Base-by-base conservation (phyloP, 1,284 basidiomycete genomes). In the Paramarasmius palmivorus region DNA sequence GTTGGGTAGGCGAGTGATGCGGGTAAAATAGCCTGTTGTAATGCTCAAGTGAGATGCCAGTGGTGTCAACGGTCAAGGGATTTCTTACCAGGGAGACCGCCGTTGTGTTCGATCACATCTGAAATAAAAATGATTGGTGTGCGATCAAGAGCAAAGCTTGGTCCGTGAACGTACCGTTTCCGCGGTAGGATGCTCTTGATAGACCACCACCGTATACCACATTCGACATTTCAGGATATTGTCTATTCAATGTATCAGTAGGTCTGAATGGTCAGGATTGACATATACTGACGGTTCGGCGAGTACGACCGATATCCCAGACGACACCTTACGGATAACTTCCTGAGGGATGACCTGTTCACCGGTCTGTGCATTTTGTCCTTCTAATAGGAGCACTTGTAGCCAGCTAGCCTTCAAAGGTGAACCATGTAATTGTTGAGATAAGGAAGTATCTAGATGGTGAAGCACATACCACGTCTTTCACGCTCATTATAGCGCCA, bases 1-100 rank as follows among this genome's bases (percentile, higher is more conserved):
- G 22, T 53, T 57, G 10, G 66, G 65, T 2, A 68, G 52, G 23
- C 65, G 59, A n/a, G 58, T 53, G 6, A 68, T 56, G 14, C 45
- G 15, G 8, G 61, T 51, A 0, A 23, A 38, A 52, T 63, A 66
- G 4, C 66, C 65, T 65, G 15, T 15, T 34, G 1, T 22, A 17
- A 47, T n/a, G 20, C 26, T 20, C 15, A 41, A 4, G 5, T 42
- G 2, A 36, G 19, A 25, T 8, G 9, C 5, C 2, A 2, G 6
- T 26, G 14, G 15, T 23, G 12, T 35, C 20, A 32, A 51, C 4
- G 15, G 2, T n/a, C n/a, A 25, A 42, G 2, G 44, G n/a, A n/a
- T n/a, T n/a, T 46, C 46, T 50, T 14, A 61, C 63, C 63, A 46
- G 58, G 55, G 12, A 54, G 49, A 22, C 45, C 36, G 4, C 64